Base-by-base conservation (phyloP, 768 basidiomycete species). In the Leccinum pellstonianum region DNA sequence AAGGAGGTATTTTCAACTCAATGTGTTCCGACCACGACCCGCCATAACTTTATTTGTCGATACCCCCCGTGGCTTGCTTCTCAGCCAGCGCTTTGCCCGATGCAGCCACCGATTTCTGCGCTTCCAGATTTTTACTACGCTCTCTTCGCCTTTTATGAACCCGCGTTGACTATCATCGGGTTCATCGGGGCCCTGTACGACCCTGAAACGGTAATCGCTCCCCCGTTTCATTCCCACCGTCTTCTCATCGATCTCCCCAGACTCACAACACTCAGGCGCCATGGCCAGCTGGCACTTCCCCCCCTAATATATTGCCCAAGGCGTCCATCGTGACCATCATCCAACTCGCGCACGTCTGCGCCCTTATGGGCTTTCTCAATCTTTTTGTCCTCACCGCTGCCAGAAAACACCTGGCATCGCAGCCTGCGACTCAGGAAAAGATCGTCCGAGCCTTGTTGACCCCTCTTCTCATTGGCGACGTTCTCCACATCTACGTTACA, bases 281-380 rank as follows among this genome's bases (percentile, higher is more conserved):
- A 25, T 91, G 90, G 90, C 79, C 84, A 23, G 52, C 71, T 23
- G 73, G 75, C 58, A 74, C 64, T 46, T 68, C 76, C 6, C 84
- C 87, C 37, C 81, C 83, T 15, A 66, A 73, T 3, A 55, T 67
- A 33, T 77, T 90, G 17, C 83, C 86, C 1, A 79, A 68, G 35
- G 89, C 90, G 1, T 85, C 89, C 12, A 70, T 83, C 23, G 86
- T 91, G 52, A 89, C 88, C 1, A 76, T 89, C 61, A 73, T 88
- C 50, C 90, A 92, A 68, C 86, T 92, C 55, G 88, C 86, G 2
- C 87, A 91, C 64, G 88, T 88, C 54, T 90, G 88, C 64, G 87
- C 83, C 43, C 83, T 92, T 27, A 72, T 91, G 63, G 90, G 90
- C 12, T 66, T 88, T 58, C 68, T 91, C 59, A 91, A 91, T 68